Percentiles rank a stretch among this genome's conserved stretches.
These are phyloP conservation scores for Acanthamoeba lenticulata DNA, from an alignment of 208 protist genomes.

Conservation along the genomic window DNA sequence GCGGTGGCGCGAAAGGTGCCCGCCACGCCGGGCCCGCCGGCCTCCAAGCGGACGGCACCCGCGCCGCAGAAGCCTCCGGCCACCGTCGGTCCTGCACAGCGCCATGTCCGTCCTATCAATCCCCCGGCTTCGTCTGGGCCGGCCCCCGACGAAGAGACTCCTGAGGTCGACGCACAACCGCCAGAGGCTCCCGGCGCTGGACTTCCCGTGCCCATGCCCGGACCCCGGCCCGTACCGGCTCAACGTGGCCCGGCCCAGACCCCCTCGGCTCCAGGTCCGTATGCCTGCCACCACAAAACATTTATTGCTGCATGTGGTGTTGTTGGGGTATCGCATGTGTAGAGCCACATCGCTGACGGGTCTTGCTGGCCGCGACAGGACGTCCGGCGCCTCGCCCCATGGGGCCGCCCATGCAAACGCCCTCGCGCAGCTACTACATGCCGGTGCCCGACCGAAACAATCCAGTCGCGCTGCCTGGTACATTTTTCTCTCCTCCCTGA, in stretches of 20 bases:
- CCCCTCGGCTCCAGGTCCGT: background rate
- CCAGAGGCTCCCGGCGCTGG: background rate
- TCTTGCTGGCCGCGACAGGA: too few species aligned
- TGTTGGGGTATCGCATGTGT: too few species aligned
- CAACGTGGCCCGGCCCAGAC: background rate
- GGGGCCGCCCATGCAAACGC: background rate
- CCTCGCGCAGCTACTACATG: conserved; percentile 42
- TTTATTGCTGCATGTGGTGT: too few species aligned
- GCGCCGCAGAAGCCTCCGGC: background rate
- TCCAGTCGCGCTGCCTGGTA: conserved; percentile 6
- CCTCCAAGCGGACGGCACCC: background rate
- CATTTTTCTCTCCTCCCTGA: background rate
- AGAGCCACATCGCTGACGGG: too few species aligned
- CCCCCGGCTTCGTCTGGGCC: background rate
- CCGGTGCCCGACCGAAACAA: conserved; percentile 53
- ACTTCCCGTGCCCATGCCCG: background rate
- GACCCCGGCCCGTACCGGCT: background rate
- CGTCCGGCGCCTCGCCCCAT: background rate
- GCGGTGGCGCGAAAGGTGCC: background rate
- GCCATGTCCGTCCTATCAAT: background rate
- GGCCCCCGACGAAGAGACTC: background rate
- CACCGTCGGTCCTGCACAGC: background rate
- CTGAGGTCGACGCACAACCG: too few species aligned
- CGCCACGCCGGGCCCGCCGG: background rate
- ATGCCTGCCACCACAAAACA: too few species aligned